phyloP scores from a whole-genome alignment of 257 asterid genomes.

The Osmanthus fragrans region DNA sequence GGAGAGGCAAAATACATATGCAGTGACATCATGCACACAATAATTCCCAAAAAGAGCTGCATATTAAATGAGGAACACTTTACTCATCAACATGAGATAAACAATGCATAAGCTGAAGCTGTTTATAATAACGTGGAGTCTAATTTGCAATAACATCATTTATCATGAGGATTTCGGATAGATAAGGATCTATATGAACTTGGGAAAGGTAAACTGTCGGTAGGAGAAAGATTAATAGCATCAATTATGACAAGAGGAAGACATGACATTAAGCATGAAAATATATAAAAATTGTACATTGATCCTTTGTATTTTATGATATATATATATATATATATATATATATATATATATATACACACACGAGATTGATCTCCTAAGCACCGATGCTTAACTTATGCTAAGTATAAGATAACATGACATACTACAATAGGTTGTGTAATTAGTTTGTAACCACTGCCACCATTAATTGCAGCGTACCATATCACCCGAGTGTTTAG shows the following conservation, averaged over 20 bases:
- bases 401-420: no score
- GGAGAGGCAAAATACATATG: constrained; percentile 97
- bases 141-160: neutral
- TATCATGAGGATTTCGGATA: constrained; percentile 7
- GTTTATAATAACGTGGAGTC: neutral
- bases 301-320: neutral
- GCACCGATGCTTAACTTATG: no score
- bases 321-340: no score
- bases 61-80: constrained; percentile 14
- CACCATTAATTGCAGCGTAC: no score
- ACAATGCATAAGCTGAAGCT: neutral
- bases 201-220: neutral
- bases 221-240: neutral
- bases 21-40: constrained; percentile 94
- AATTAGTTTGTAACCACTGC: no score
- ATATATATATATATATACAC: no score
- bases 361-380: no score
- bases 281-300: neutral
- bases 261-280: neutral
- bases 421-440: no score
- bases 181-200: neutral
- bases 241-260: neutral
- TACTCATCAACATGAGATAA: neutral
- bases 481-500: no score
- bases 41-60: constrained; percentile 91